These are phyloP conservation scores for Gilbertella persicaria DNA, from an alignment of 371 early-diverging fungal genomes.

Conservation along the genomic window DNA sequence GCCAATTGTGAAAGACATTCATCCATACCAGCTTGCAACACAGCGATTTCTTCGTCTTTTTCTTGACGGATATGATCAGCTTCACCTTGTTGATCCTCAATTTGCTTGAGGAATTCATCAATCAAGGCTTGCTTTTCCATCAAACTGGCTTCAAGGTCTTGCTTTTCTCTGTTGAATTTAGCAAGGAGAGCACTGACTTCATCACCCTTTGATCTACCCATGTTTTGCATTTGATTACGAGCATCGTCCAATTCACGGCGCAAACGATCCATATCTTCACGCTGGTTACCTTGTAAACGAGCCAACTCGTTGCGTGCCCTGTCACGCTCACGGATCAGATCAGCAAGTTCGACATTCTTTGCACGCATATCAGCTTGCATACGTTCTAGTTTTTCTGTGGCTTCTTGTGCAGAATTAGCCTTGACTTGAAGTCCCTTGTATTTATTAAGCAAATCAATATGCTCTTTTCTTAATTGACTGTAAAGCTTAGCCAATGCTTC, in stretches of 20 bases:
- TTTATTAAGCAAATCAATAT: slow-evolving; percentile 89
- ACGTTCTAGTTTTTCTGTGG: slow-evolving; percentile 72
- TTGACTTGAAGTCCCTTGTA: slow-evolving; percentile 81
- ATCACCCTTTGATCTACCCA: slow-evolving; percentile 74
- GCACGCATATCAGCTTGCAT: slow-evolving; percentile 78
- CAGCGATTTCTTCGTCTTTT: slow-evolving; percentile 90
- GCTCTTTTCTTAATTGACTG: slow-evolving; percentile 94
- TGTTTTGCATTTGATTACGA: slow-evolving; percentile 74
- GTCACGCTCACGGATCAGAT: slow-evolving; percentile 84
- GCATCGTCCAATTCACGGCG: slow-evolving; percentile 79
- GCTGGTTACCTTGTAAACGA: slow-evolving; percentile 63
- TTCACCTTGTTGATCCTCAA: slow-evolving; percentile 72
- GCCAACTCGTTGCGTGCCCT: slow-evolving; percentile 74
- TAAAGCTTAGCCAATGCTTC: slow-evolving; percentile 93
- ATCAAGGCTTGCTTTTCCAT: slow-evolving; percentile 45
- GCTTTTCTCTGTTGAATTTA: slow-evolving; percentile 81
- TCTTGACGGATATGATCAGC: slow-evolving; percentile 63
- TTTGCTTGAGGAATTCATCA: slow-evolving; percentile 67
- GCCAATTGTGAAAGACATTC: slow-evolving; percentile 88
- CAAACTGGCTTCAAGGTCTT: slow-evolving; percentile 71
- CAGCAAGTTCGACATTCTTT: slow-evolving; percentile 81
- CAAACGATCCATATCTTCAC: slow-evolving; percentile 79
- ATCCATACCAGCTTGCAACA: slow-evolving; percentile 93
- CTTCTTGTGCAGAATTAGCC: slow-evolving; percentile 80
- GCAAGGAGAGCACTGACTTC: slow-evolving; percentile 81